Evolutionary conservation across 139 green algal species (phyloP), one percentile per base, ranked within the genome.

Genomic region (Asterochloris erici): DNA sequence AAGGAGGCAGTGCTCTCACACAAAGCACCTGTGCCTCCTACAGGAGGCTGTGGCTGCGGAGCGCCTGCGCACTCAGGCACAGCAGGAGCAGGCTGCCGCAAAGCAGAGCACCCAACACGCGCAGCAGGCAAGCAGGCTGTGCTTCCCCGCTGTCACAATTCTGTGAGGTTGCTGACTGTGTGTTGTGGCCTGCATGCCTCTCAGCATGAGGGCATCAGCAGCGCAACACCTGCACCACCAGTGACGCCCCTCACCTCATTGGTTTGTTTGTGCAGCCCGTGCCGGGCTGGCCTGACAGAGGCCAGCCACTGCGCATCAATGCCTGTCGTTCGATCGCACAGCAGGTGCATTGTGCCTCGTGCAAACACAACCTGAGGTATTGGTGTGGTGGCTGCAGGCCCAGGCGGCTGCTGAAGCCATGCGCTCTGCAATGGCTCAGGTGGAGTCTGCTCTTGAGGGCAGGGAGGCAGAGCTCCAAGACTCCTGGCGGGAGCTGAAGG

Each of bases 391-490:
- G 10, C 21, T 74, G 81, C 81, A 84, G 81, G 61, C 73, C 13
- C 73, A 84, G n/a, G 29, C 82, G 79, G 83, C 86, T 26, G 84
- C 86, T 0, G 81, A 89, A 68, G 83, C 78, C 38, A 85, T 79
- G 70, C 75, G 84, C 2, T 68, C 64, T 0, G 70, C 84, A 70
- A 83, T 91, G 24, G 77, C 69, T 23, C 81, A 84, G 23, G 61
- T 91, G 47, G 87, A 91, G 71, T 60, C 79, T 1, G 84, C 85
- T 9, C 80, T 92, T 28, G 80, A 85, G 26, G 66, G 68, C 13
- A 74, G 87, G 15, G 88, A 91, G 84, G 82, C 82, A 14, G 87
- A 91, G 73, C 74, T 91, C 68, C 85, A 87, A 6, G 88, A 91
- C 77, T 87, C 87, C 26, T 92, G 87, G 87, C 84, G 80, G 60